phyloP scores from a whole-genome alignment of 2,329 filamentous ascomycete genomes.

The Cryoendolithus antarcticus region DNA sequence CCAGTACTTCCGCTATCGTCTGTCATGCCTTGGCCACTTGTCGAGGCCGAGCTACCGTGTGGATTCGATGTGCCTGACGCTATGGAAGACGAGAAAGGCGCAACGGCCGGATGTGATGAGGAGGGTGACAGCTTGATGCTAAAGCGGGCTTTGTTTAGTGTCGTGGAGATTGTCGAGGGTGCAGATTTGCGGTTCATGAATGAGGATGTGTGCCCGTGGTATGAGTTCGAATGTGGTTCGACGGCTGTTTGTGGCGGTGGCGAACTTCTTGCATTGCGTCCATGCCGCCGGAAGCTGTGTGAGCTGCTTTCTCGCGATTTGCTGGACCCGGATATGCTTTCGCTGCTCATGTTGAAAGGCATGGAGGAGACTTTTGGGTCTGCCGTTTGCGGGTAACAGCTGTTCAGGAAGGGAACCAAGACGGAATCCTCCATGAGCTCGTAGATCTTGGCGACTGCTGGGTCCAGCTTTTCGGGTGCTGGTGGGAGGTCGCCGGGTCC shows the following conservation, averaged over 20 bases:
- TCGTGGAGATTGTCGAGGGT: conserved; percentile 20
- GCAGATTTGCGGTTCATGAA: conserved; percentile 20
- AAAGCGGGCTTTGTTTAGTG: conserved; percentile 20
- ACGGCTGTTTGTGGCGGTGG: conserved; percentile 20
- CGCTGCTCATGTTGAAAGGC: conserved; percentile 29
- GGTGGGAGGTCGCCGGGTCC: conserved; percentile 50
- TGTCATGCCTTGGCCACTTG: conserved; percentile 34
- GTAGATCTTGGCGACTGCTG: conserved; percentile 77
- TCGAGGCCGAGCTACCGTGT: conserved; percentile 26
- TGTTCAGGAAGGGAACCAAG: conserved; percentile 80
- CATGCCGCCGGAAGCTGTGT: conserved; percentile 4
- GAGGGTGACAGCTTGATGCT: conserved; percentile 22
- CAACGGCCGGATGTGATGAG: conserved; percentile 17
- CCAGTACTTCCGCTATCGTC: conserved; percentile 55
- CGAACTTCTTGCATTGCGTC: conserved; percentile 19
- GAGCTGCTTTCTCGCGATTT: conserved; percentile 4
- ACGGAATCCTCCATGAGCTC: conserved; percentile 98
- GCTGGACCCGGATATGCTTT: conserved; percentile 9
- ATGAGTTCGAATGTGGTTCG: conserved; percentile 17
- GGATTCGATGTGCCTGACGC: conserved; percentile 5
- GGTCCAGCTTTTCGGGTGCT: conserved; percentile 61
- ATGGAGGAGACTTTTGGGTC: conserved; percentile 27
- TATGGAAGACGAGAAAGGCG: conserved; percentile 4
- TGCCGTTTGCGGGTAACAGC: conserved; percentile 39
- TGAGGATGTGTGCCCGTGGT: conserved; percentile 7